Evolutionary conservation across 164 flowering plant species (phyloP).

Genomic region (Berberis thunbergii): DNA sequence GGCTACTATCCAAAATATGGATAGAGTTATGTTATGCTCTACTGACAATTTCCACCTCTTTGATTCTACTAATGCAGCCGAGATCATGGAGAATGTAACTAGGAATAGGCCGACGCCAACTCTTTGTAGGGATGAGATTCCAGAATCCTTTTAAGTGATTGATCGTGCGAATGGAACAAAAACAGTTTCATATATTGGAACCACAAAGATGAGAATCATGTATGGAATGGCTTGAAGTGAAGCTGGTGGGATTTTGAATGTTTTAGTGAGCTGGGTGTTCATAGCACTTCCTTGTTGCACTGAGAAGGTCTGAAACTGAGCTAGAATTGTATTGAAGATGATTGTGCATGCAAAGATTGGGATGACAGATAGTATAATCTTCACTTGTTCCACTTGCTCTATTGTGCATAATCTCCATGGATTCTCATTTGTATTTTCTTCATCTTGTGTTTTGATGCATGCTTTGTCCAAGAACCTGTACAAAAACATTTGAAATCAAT

Average conservation of each 20-base stretch:
- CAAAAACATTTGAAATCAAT: no score
- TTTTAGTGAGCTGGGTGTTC: constrained; percentile 38
- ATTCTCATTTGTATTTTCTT: constrained; percentile 28
- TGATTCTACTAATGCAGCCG: constrained; percentile 67
- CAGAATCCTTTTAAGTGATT: constrained; percentile 48
- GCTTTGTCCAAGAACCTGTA: constrained; percentile 91
- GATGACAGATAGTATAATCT: constrained; percentile 52
- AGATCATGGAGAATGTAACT: constrained; percentile 72
- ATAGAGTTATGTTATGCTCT: constrained; percentile 17
- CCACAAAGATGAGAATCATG: constrained; percentile 54
- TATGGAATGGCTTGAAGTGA: constrained; percentile 77
- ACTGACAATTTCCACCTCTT: constrained; percentile 35
- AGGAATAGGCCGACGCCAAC: constrained; percentile 63
- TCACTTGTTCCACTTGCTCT: constrained; percentile 70
- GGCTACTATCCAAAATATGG: constrained; percentile 65
- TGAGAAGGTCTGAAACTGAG: constrained; percentile 80
- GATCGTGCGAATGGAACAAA: constrained; percentile 57
- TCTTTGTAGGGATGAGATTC: constrained; percentile 61
- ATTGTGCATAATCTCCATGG: constrained; percentile 70
- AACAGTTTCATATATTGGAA: constrained; percentile 60
- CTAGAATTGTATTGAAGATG: constrained; percentile 66
- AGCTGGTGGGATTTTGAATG: constrained; percentile 64
- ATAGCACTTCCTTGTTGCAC: constrained; percentile 70
- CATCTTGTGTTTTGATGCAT: constrained; percentile 52
- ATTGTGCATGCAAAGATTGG: constrained; percentile 81